phyloP scores from a whole-genome alignment of 169 alveolate genomes.

The Plasmodium coatneyi region DNA sequence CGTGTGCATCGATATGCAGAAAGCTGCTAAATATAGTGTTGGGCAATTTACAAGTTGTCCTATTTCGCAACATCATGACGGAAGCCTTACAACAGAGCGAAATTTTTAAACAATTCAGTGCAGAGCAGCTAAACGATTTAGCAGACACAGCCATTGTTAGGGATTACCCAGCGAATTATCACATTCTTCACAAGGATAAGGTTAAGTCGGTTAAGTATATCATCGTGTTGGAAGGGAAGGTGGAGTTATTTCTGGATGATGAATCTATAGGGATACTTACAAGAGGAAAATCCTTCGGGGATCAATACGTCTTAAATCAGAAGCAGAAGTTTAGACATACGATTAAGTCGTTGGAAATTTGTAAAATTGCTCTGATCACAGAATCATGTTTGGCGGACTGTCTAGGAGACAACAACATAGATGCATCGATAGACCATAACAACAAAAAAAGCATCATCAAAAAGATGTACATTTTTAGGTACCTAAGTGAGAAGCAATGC shows the following conservation, averaged over 20 bases:
- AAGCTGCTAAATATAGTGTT: slow-evolving; percentile 86
- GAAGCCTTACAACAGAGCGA: slow-evolving; percentile 88
- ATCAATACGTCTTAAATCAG: slow-evolving; percentile 91
- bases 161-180: slow-evolving; percentile 80
- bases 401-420: slow-evolving; percentile 87
- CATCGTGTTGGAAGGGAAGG: slow-evolving; percentile 91
- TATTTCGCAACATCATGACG: slow-evolving; percentile 89
- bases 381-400: slow-evolving; percentile 84
- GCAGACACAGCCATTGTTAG: slow-evolving; percentile 87
- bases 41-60: slow-evolving; percentile 90
- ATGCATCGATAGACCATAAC: slow-evolving; percentile 88
- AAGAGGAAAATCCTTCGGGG: slow-evolving; percentile 96
- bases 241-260: slow-evolving; percentile 79
- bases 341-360: slow-evolving; percentile 82
- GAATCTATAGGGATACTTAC: slow-evolving; percentile 82
- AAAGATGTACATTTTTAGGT: slow-evolving; percentile 88
- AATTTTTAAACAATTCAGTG: slow-evolving; percentile 88
- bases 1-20: slow-evolving; percentile 89
- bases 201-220: slow-evolving; percentile 87
- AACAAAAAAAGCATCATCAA: slow-evolving; percentile 85
- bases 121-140: slow-evolving; percentile 84
- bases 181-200: slow-evolving; percentile 81
- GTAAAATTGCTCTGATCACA: slow-evolving; percentile 87
- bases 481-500: slow-evolving; percentile 87
- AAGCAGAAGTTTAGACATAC: slow-evolving; percentile 88